Base-by-base conservation (phyloP, 768 basidiomycete species). In the Rhizopogon vesiculosus region DNA sequence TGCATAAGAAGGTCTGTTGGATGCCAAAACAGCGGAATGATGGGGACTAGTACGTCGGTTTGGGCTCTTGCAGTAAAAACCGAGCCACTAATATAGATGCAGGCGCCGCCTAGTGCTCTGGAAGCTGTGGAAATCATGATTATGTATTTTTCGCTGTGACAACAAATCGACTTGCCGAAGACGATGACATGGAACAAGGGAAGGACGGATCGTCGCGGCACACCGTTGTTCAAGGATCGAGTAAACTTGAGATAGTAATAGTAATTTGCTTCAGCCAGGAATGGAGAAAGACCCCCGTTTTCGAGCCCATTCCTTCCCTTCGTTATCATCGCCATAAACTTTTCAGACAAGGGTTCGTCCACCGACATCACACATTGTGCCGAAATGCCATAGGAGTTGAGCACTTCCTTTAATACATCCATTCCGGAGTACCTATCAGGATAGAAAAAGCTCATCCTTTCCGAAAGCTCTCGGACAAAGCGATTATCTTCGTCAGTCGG, bases 231-330 rank as follows among this genome's bases (percentile, higher is more conserved):
- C 6, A 1, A 22, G n/a, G 5, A 38, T 1, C 28, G 55, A 49
- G 55, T 54, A 38, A 53, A 56, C 51, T 57, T 45, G 22, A 55
- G 52, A 44, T 59, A n/a, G n/a, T n/a, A 66, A 44, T 60, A 64
- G 65, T 55, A 52, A 59, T 53, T 4, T 66, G 66, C 51, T 42
- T 71, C 65, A 22, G 65, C 58, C 9, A 0, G 31, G 31, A 33
- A 33, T 33, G 31, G 31, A 5, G 25, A 5, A 25, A 25, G 4
- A 35, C 49, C 56, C 16, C 45, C 50, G 28, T 52, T 58, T 38
- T 60, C 62, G 35, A 68, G 28, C 50, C 66, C 69, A 33, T 56
- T 56, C 50, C 60, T 62, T 25, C 55, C 56, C 46, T 64, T 61
- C 8, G 50, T 39, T 49, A 70, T 55, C 29, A 59, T 15, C 59